Evolutionary conservation across 2,329 filamentous ascomycete genomes (phyloP).

Genomic region (Claviceps quebecensis): DNA sequence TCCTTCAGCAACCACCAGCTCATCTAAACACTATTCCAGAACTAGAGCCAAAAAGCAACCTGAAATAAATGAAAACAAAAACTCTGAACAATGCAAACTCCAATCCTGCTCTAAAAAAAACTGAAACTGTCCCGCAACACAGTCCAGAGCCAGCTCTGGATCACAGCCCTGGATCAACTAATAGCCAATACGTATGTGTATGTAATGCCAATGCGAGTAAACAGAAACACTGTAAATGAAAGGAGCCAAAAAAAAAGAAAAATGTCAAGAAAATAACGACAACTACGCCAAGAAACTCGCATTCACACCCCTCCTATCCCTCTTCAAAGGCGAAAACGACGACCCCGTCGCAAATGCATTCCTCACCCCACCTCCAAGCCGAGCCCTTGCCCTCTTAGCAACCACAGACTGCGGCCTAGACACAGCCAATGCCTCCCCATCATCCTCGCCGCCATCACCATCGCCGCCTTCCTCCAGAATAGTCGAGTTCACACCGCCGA

Average conservation of each 20-base stretch:
- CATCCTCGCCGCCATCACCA: slow-evolving; percentile 49
- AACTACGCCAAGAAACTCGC: slow-evolving; percentile 43
- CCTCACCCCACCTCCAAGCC: slow-evolving; percentile 17
- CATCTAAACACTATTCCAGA: neutral
- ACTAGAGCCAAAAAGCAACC: neutral
- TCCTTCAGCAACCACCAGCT: neutral
- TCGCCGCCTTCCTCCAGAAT: slow-evolving; percentile 63
- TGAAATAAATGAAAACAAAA: neutral
- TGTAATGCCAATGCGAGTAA: neutral
- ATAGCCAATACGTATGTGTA: no score
- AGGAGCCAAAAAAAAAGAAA: neutral
- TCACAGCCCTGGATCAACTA: neutral
- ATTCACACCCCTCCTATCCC: slow-evolving; percentile 47
- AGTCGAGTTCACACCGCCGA: slow-evolving; percentile 47
- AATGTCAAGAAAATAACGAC: neutral
- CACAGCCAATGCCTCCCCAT: slow-evolving; percentile 26
- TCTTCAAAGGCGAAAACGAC: slow-evolving; percentile 59
- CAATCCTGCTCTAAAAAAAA: neutral
- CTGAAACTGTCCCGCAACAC: neutral
- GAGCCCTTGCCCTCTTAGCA: slow-evolving; percentile 5
- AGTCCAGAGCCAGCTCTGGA: neutral
- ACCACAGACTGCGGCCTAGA: neutral
- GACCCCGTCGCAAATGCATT: slow-evolving; percentile 36
- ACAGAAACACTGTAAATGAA: neutral
- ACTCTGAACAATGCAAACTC: neutral